phyloP scores from a whole-genome alignment of 139 green algal genomes.

The Marvania coccoides region DNA sequence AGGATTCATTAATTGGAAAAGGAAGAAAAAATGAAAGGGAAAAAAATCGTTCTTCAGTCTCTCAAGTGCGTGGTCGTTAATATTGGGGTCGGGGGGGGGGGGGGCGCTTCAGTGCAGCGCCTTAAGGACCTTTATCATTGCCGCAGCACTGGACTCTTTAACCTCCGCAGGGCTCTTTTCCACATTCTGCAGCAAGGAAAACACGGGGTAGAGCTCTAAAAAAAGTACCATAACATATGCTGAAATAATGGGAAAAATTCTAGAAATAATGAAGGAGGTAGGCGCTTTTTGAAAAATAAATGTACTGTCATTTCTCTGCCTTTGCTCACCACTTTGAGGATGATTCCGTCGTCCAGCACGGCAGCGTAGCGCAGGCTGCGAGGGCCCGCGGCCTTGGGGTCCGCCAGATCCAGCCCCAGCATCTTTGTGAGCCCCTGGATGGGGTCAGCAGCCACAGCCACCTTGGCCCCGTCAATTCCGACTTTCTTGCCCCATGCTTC shows the following conservation, averaged over 20 bases:
- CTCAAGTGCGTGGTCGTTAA: background rate
- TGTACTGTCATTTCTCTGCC: background rate
- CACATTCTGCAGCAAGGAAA: slow-evolving; percentile 6
- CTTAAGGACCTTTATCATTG: slow-evolving; percentile 13
- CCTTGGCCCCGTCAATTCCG: background rate
- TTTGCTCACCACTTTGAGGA: slow-evolving; percentile 35
- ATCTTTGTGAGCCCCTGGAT: slow-evolving; percentile 21
- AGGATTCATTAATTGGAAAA: too few species aligned
- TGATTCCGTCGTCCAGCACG: slow-evolving; percentile 29
- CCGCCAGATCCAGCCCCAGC: slow-evolving; percentile 26
- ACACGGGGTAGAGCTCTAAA: too few species aligned
- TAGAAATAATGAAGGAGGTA: background rate
- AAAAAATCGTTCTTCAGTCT: too few species aligned
- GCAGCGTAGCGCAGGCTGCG: slow-evolving; percentile 22
- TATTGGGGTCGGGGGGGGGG: background rate
- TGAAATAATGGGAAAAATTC: background rate
- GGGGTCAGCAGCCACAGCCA: slow-evolving; percentile 16
- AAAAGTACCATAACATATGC: too few species aligned
- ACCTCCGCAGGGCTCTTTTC: slow-evolving; percentile 13
- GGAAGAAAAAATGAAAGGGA: too few species aligned
- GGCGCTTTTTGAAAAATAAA: background rate
- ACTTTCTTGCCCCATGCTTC: slow-evolving; percentile 28
- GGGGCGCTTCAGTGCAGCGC: slow-evolving; percentile 10
- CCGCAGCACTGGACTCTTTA: slow-evolving; percentile 13
- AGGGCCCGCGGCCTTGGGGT: background rate